Evolutionary conservation across 2,329 filamentous ascomycete species (phyloP), one percentile per base, ranked within the genome.

Genomic region (Trichoderma sp.): DNA sequence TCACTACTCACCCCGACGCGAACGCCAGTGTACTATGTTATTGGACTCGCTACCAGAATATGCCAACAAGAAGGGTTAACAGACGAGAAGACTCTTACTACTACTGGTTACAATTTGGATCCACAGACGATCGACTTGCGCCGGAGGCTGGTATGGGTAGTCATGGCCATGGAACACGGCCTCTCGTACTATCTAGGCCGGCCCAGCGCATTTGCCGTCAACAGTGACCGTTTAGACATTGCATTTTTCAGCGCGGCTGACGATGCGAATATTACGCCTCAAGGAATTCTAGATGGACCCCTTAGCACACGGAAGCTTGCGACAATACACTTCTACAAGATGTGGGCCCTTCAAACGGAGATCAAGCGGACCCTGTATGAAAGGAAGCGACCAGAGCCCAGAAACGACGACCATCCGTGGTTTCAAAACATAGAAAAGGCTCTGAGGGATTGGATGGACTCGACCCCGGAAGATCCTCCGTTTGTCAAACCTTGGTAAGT

Each of bases 291-390:
- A 27, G 86, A 89, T 0, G 92, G 90, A 0, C 91, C 90, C 5
- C 85, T 88, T 1, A 93, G 92, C 47, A 86, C 94, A 73, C 93
- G 92, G 76, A 99, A 99, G 79, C 88, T 92, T 74, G 90, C 97
- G 31, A 91, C 93, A 2, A 94, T 97, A 71, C 95, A 99, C 78
- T 96, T 97, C 75, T 94, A 94, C 83, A 95, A 92, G 77, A 96
- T 97, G 93, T 87, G 93, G 68, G 80, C 96, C 69, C 83, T 94
- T 14, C 94, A 97, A 77, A 88, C 94, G 16, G 95, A 98, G 79
- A 96, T 97, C 55, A 87, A 94, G 69, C 88, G 94, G 69, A 91
- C 89, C 7, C 83, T 98, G 0, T 98, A 99, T 77, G 91, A 97
- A 74, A 91, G 90, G 79, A 96, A 96, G 79, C 87, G 91, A 56